These are phyloP conservation scores for Picochlorum sp. DNA, from an alignment of 139 green algal species.

Conservation along the genomic window DNA sequence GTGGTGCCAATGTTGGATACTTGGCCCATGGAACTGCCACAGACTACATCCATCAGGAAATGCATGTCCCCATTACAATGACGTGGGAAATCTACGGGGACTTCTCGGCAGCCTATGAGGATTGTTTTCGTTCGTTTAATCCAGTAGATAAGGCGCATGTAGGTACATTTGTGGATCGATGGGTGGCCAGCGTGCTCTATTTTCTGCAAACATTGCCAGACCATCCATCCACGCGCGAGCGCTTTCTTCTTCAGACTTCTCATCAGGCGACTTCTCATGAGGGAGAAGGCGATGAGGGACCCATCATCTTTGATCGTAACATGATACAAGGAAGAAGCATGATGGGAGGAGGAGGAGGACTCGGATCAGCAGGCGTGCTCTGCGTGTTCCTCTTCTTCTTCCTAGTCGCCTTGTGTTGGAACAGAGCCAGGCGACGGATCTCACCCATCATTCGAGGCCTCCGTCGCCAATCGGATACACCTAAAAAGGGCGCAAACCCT, in stretches of 20 bases:
- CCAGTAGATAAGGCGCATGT: slow-evolving; percentile 46
- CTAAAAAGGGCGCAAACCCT: no score
- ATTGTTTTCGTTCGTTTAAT: slow-evolving; percentile 99
- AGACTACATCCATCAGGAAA: slow-evolving; percentile 84
- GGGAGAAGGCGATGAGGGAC: no score
- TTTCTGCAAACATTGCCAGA: slow-evolving; percentile 56
- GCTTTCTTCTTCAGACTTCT: not conserved
- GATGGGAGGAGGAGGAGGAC: no score
- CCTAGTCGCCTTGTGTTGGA: no score
- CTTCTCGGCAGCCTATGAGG: slow-evolving; percentile 43
- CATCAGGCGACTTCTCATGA: no score
- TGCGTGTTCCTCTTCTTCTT: no score
- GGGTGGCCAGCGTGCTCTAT: slow-evolving; percentile 50
- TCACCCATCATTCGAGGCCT: no score
- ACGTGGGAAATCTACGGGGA: slow-evolving; percentile 98
- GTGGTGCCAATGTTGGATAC: slow-evolving; percentile 84
- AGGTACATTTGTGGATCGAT: slow-evolving; percentile 36
- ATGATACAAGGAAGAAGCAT: no score
- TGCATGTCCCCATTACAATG: slow-evolving; percentile 68
- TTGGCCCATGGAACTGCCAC: slow-evolving; percentile 92
- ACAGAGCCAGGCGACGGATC: no score
- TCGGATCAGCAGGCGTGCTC: no score
- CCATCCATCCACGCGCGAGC: slow-evolving; percentile 39
- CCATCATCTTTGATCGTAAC: no score
- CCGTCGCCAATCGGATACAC: no score